Base-by-base conservation (phyloP, 1,284 basidiomycete species). In the Cystobasidium sp. region DNA sequence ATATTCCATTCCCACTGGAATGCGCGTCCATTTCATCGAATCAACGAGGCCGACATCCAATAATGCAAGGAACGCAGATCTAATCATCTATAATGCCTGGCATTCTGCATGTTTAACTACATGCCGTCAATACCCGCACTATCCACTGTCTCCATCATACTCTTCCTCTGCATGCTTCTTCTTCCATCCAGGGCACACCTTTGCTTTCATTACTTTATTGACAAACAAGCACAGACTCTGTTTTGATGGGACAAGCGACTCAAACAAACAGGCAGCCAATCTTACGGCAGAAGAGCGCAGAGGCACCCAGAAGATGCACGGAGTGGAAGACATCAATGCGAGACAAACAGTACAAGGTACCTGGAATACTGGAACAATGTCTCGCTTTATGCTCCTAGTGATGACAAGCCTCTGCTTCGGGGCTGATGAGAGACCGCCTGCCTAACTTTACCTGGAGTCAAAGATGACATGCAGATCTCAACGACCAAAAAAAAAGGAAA, bases 141-240 rank as follows among this genome's bases (percentile, higher is more conserved):
- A 2, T 22, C 16, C 20, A 53, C 52, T 53, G 20, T 53, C 52
- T 18, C 12, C 20, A 3, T 14, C 14, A 14, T 37, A 22, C 55
- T 56, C 22, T 6, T 2, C 12, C 14, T 6, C 6, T 22, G 12
- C 24, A 5, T 22, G 9, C 51, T 53, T 37, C 20, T 18, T 37
- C 53, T 37, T 18, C 10, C 53, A 10, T 12, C 6, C 53, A 22
- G 14, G 18, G 31, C 53, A 10, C 53, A 56, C 53, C 53, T 31
- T 18, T 14, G 14, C 24, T 56, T 37, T 9, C 20, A 31, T 31
- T 31, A 31, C 22, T 56, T 24, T 59, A 59, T 59, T 59, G 56
- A 59, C 56, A 59, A 59, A 59, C 56, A 59, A 59, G 56, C 56
- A 43, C 56, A 43, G 56, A 39, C 56, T 41, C 56, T 59, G 20